These are phyloP conservation scores for Neonectria neomacrospora DNA, from an alignment of 2,329 filamentous ascomycete species.

Conservation along the genomic window DNA sequence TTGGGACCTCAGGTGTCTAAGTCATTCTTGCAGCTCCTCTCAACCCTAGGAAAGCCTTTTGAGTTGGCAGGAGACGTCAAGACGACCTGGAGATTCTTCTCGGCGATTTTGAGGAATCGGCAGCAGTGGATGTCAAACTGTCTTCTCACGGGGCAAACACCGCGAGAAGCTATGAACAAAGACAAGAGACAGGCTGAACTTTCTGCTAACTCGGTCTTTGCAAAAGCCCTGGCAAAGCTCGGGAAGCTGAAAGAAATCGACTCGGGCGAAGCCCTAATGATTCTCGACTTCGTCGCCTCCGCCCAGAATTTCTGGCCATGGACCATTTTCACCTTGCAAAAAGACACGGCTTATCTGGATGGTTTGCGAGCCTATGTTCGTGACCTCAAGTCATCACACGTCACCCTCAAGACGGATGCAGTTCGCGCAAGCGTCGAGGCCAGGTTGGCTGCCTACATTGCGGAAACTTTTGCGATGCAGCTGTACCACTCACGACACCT, in stretches of 20 bases:
- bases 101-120: constrained; percentile 85
- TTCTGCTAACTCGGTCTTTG: constrained; percentile 73
- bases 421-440: constrained; percentile 70
- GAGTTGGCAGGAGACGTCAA: constrained; percentile 72
- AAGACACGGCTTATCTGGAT: constrained; percentile 78
- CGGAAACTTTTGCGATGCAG: constrained; percentile 91
- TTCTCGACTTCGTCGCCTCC: constrained; percentile 87
- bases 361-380: constrained; percentile 77
- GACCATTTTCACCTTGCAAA: constrained; percentile 84
- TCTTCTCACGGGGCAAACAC: constrained; percentile 87
- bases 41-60: constrained; percentile 80
- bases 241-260: constrained; percentile 72
- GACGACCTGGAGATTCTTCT: constrained; percentile 85
- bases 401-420: constrained; percentile 65
- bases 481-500: constrained; percentile 86
- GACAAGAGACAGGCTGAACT: constrained; percentile 62
- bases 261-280: constrained; percentile 73
- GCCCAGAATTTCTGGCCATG: constrained; percentile 97
- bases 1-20: constrained; percentile 85
- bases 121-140: constrained; percentile 98
- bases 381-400: constrained; percentile 62
- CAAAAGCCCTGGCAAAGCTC: constrained; percentile 77
- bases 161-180: constrained; percentile 76
- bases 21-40: constrained; percentile 82
- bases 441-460: constrained; percentile 81